A percentile compares a stretch with the other conserved stretches of the same genome.
Conservation (phyloP, 1,139 yeast species). For the Kodamaea arcana region DNA sequence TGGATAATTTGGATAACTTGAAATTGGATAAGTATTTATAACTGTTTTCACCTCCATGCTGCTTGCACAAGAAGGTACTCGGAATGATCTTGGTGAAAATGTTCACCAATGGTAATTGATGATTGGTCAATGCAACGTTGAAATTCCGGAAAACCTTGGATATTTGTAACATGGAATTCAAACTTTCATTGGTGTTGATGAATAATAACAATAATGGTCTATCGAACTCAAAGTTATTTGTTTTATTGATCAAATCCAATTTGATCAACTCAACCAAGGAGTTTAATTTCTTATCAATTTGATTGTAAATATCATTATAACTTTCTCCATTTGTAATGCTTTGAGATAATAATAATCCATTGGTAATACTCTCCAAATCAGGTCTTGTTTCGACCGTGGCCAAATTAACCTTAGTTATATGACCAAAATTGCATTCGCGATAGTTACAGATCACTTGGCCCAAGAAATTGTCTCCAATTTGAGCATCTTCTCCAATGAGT, state of each 20-base stretch:
- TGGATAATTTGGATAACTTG: constrained; percentile 47
- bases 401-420: constrained; percentile 30
- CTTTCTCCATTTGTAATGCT: constrained; percentile 9
- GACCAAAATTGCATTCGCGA: constrained; percentile 48
- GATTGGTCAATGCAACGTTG: constrained; percentile 33
- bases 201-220: constrained; percentile 46
- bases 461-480: constrained; percentile 28
- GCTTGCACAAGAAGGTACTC: constrained; percentile 42
- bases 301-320: constrained; percentile 27
- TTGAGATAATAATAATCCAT: constrained; percentile 32
- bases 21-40: constrained; percentile 45
- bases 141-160: constrained; percentile 48
- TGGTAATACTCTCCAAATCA: constrained; percentile 29
- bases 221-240: constrained; percentile 40
- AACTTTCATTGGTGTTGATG: constrained; percentile 41
- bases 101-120: constrained; percentile 40
- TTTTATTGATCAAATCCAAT: constrained; percentile 39
- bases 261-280: constrained; percentile 34
- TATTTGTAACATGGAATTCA: constrained; percentile 46
- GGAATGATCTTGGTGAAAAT: constrained; percentile 59
- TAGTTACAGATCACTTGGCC: constrained; percentile 40
- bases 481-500: constrained; percentile 25
- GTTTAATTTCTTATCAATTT: constrained; percentile 25
- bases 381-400: constrained; percentile 28
- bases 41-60: neutral